phyloP scores from a whole-genome alignment of 23 red algal genomes.

The Gracilaria vermiculophylla region DNA sequence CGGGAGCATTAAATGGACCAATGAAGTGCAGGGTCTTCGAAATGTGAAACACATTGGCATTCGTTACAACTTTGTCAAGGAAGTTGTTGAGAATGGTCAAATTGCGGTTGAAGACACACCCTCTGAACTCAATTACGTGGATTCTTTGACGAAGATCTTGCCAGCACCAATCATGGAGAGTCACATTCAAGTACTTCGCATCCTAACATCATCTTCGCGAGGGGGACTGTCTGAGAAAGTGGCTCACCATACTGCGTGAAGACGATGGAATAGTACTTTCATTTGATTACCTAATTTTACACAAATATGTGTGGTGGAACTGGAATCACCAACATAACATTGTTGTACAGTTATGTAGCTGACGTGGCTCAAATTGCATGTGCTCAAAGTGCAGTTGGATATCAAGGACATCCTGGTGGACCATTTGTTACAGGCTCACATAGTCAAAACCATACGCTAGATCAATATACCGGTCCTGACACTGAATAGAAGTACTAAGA shows the following conservation, averaged over 20 bases:
- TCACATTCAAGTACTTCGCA: neutral
- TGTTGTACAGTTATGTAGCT: no score
- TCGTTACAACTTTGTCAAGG: neutral
- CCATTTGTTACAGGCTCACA: no score
- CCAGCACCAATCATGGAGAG: neutral
- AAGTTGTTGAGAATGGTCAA: neutral
- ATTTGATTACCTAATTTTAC: neutral
- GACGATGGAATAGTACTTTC: neutral
- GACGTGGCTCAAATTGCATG: no score
- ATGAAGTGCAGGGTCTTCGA: neutral
- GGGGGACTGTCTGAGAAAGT: constrained; percentile 20
- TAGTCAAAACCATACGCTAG: no score
- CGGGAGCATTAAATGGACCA: constrained; percentile 23
- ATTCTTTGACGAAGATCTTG: constrained; percentile 31
- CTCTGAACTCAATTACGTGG: constrained; percentile 20
- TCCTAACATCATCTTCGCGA: neutral
- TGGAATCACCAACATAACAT: neutral
- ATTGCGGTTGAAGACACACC: constrained; percentile 13
- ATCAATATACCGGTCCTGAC: no score
- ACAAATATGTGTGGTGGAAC: neutral
- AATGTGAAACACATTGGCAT: constrained; percentile 36
- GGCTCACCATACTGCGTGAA: no score
- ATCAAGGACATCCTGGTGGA: no score
- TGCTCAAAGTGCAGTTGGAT: no score
- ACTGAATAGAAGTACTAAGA: no score